These are phyloP conservation scores for Globisporangium acanthophoron DNA, from an alignment of 352 stramenopile genomes.

Conservation along the genomic window DNA sequence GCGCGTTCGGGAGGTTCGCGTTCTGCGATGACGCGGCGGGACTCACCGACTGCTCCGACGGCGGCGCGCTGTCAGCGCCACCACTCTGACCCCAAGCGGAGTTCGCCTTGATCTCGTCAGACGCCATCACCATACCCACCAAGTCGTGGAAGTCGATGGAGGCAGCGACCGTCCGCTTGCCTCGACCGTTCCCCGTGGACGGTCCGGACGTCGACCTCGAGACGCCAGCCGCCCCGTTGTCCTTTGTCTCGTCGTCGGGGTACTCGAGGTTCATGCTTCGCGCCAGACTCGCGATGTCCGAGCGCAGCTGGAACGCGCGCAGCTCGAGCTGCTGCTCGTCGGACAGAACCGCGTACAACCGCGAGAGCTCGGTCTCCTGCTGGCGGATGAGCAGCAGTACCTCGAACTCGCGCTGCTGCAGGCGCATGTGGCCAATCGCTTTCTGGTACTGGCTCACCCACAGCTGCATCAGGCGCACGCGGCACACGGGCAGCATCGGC, in stretches of 20 bases:
- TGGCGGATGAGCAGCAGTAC: constrained; percentile 80
- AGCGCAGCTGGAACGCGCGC: constrained; percentile 54
- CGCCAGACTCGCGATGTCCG: constrained; percentile 64
- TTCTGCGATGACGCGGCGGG: constrained; percentile 1
- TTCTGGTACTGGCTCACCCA: constrained; percentile 87
- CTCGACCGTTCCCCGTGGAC: background rate
- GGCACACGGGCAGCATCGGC: constrained; percentile 74
- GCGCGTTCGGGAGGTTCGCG: constrained; percentile 34
- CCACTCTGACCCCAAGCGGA: background rate
- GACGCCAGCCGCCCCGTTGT: constrained; percentile 1
- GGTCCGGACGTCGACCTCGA: constrained; percentile 7
- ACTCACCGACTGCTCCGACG: constrained; percentile 6
- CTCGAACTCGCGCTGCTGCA: constrained; percentile 84
- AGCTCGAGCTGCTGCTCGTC: constrained; percentile 61
- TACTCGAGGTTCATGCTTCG: constrained; percentile 77
- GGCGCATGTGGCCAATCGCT: constrained; percentile 81
- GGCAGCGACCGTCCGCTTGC: constrained; percentile 13
- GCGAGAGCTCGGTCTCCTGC: constrained; percentile 71
- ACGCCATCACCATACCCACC: constrained; percentile 27
- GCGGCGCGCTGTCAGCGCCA: background rate
- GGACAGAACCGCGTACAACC: constrained; percentile 50
- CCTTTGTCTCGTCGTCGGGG: constrained; percentile 25
- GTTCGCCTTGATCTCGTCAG: background rate
- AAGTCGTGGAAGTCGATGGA: constrained; percentile 52
- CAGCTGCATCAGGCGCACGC: constrained; percentile 82